Base-by-base conservation (phyloP, 352 stramenopile genomes). In the Pythium aquatile region DNA sequence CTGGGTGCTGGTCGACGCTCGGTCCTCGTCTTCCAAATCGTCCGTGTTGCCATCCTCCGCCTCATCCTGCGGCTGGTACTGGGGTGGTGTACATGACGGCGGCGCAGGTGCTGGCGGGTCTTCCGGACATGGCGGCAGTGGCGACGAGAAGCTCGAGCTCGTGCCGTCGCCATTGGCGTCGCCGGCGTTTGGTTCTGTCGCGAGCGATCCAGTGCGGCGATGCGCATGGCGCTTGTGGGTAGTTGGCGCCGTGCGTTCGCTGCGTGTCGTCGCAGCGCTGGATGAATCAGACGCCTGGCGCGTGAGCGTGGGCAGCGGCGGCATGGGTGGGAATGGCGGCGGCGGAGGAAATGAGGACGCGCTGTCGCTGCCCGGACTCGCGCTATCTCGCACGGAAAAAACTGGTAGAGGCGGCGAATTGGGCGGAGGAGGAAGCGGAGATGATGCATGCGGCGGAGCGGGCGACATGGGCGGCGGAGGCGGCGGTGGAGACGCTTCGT, bases 111-210 rank as follows among this genome's bases (percentile, higher is more conserved):
- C 81, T 11, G 79, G 81, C 9, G 66, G 81, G 33, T 91, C 83
- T 56, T 93, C 83, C 9, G 83, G 83, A 63, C 81, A 93, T 4
- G 83, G 83, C 24, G 83, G 83, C 52, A 93, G 64, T 11, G 83
- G 83, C 13, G 83, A 93, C 24, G 81, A 93, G 57, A 91, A 93
- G 48, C 75, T 83, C 48, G 81, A 87, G 67, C 76, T 86, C 30
- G 46, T 64, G 20, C 66, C 59, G 44, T 72, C 59, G 32, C 49
- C 26, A 17, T 56, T 51, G 17, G n/a, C 44, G 5, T 51, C 35
- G 11, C 35, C 44, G n/a, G n/a, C 44, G 5, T 30, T 8, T 24
- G 17, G 16, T 20, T 51, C 56, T 32, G 47, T 37, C 58, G 58
- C 17, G 29, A 47, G 35, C 47, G 49, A 47, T 17, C 42, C 59